Conservation (phyloP, 768 basidiomycete genomes). For the Serendipita indica region DNA sequence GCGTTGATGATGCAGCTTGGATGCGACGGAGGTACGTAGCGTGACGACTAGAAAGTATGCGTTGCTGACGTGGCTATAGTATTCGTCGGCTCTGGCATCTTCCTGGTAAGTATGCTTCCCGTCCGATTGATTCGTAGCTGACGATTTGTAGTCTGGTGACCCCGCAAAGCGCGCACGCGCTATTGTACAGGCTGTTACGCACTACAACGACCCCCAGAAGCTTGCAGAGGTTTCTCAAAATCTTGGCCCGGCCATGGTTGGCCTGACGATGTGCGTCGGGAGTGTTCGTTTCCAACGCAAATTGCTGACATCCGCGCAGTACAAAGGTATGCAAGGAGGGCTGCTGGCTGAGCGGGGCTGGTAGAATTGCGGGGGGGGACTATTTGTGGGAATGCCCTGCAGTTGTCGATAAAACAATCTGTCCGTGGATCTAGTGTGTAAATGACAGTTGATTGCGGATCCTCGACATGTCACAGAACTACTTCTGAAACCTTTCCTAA, state of each 20-base stretch:
- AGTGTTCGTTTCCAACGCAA: neutral
- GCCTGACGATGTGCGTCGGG: conserved; percentile 63
- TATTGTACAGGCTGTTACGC: conserved; percentile 94
- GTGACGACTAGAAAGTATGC: neutral
- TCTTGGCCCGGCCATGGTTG: conserved; percentile 87
- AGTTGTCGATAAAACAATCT: too few species aligned
- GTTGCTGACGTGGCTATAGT: conserved; percentile 35
- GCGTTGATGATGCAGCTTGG: conserved; percentile 99
- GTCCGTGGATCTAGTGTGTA: too few species aligned
- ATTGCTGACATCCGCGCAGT: conserved; percentile 24
- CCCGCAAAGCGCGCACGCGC: conserved; percentile 88
- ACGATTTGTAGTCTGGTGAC: conserved; percentile 55
- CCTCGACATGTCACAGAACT: too few species aligned
- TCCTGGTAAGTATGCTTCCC: conserved; percentile 49
- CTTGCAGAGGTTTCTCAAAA: conserved; percentile 83
- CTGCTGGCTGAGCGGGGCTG: conserved; percentile 52
- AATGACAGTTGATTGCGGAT: too few species aligned
- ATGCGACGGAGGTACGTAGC: conserved; percentile 76
- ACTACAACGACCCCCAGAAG: conserved; percentile 86
- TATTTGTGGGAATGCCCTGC: too few species aligned
- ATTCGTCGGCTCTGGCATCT: conserved; percentile 96
- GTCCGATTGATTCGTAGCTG: neutral
- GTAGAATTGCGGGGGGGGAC: conserved; percentile 30
- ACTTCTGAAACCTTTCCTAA: too few species aligned
- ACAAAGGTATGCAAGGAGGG: conserved; percentile 53